Conservation (phyloP, 2,329 filamentous ascomycete genomes). For the Didymella keratinophila region DNA sequence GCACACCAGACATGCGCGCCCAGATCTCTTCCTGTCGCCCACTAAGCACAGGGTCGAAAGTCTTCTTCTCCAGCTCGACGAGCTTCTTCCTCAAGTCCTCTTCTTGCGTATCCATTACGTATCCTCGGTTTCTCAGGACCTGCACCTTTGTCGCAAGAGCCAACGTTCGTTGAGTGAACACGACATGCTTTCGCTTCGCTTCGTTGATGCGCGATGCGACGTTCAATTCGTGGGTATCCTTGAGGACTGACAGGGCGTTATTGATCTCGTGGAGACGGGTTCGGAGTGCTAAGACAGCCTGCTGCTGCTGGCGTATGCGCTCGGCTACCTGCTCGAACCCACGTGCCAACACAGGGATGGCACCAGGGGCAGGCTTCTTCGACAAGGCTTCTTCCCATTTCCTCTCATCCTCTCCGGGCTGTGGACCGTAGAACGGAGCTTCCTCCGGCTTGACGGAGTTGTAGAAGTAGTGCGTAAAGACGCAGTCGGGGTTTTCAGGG, state of each 20-base stretch:
- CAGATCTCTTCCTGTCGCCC: conserved; percentile 85
- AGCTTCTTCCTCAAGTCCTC: conserved; percentile 79
- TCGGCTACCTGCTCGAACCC: conserved; percentile 77
- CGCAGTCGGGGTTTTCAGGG: conserved; percentile 70
- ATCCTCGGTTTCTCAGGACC: conserved; percentile 80
- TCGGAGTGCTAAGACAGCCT: conserved; percentile 74
- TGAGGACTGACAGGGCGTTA: conserved; percentile 72
- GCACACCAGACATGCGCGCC: conserved; percentile 78
- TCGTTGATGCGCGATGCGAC: conserved; percentile 77
- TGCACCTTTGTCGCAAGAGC: conserved; percentile 81
- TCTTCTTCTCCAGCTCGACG: conserved; percentile 70
- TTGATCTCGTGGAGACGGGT: conserved; percentile 81
- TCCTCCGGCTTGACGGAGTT: conserved; percentile 79
- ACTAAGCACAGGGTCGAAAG: conserved; percentile 76
- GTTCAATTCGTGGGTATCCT: conserved; percentile 78
- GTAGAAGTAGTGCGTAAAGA: conserved; percentile 86
- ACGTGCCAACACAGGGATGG: conserved; percentile 77
- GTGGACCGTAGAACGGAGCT: conserved; percentile 78
- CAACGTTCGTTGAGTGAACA: conserved; percentile 75
- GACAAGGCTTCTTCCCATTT: conserved; percentile 86
- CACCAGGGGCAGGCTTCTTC: conserved; percentile 78
- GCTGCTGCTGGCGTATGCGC: conserved; percentile 75
- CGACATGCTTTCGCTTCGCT: conserved; percentile 74
- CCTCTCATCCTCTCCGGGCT: conserved; percentile 73
- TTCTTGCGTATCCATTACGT: conserved; percentile 79